These are phyloP conservation scores for Carex scoparia DNA, from an alignment of 176 grass and related monocot species.

Conservation along the genomic window DNA sequence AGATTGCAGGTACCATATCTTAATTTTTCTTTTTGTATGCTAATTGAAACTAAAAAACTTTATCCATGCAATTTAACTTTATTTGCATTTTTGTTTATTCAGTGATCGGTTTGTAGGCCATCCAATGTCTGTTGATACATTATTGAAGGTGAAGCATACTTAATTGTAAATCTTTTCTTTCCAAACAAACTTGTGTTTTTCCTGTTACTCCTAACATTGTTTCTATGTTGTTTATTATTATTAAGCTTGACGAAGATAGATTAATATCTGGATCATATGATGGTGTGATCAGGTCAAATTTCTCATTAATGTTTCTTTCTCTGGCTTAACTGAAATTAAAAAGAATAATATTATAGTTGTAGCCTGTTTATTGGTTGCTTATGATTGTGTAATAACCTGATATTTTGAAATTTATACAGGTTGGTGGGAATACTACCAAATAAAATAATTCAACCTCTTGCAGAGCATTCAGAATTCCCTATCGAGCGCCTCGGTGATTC, in stretches of 20 bases:
- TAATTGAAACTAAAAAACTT: background rate
- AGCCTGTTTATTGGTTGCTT: background rate
- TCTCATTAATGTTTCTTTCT: background rate
- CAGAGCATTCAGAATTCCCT: slow-evolving; percentile 93
- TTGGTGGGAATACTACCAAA: slow-evolving; percentile 87
- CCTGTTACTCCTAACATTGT: background rate
- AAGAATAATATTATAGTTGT: background rate
- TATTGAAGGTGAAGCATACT: slow-evolving; percentile 62
- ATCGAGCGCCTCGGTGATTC: slow-evolving; percentile 75
- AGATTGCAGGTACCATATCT: slow-evolving; percentile 69
- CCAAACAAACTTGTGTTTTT: background rate
- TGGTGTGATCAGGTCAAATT: slow-evolving; percentile 78
- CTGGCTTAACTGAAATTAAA: background rate
- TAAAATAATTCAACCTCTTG: slow-evolving; percentile 84
- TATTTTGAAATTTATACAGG: slow-evolving; percentile 32
- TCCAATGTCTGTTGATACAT: slow-evolving; percentile 70
- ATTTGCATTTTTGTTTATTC: slow-evolving; percentile 23
- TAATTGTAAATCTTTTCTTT: background rate
- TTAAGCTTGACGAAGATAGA: slow-evolving; percentile 89
- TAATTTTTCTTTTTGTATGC: slow-evolving; percentile 4
- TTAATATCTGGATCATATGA: slow-evolving; percentile 79
- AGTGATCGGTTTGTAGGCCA: slow-evolving; percentile 98
- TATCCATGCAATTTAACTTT: background rate
- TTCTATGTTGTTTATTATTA: slow-evolving; percentile 13
- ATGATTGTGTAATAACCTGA: background rate